Percentiles rank a stretch among this genome's conserved stretches.
Evolutionary conservation across 768 basidiomycete species (phyloP).

Genomic region (Termitomyces heimii): DNA sequence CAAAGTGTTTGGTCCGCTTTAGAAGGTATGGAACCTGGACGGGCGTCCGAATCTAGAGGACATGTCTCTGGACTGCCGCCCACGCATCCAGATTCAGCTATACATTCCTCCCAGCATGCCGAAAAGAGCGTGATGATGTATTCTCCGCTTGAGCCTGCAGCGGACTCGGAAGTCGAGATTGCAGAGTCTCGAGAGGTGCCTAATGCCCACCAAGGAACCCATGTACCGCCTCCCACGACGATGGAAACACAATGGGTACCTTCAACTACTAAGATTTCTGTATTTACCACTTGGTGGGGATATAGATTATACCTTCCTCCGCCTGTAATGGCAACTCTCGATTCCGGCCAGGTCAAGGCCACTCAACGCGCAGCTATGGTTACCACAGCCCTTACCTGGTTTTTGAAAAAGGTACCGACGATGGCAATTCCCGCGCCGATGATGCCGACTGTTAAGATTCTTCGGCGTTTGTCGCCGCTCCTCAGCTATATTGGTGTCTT

Average conservation of each 20-base stretch:
- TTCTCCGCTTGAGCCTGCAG: slow-evolving; percentile 58
- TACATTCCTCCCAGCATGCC: slow-evolving; percentile 26
- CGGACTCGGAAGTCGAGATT: slow-evolving; percentile 59
- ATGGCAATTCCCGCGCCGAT: slow-evolving; percentile 56
- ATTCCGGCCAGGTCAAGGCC: slow-evolving; percentile 57
- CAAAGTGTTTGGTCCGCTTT: slow-evolving; percentile 58
- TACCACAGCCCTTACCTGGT: slow-evolving; percentile 68
- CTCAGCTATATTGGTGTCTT: slow-evolving; percentile 71
- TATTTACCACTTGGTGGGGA: slow-evolving; percentile 79
- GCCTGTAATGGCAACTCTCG: slow-evolving; percentile 60
- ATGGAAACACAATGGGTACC: slow-evolving; percentile 56
- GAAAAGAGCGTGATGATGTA: slow-evolving; percentile 73
- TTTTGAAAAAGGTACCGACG: slow-evolving; percentile 59
- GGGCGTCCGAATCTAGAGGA: slow-evolving; percentile 11
- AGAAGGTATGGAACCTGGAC: slow-evolving; percentile 35
- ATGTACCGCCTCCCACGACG: slow-evolving; percentile 11
- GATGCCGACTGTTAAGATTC: slow-evolving; percentile 46
- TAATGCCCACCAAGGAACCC: slow-evolving; percentile 30
- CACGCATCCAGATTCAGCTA: slow-evolving; percentile 10
- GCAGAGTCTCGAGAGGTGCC: slow-evolving; percentile 49
- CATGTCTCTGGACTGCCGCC: slow-evolving; percentile 2
- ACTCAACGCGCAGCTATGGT: slow-evolving; percentile 72
- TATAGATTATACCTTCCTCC: slow-evolving; percentile 76
- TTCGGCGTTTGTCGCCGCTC: slow-evolving; percentile 60
- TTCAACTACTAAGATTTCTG: slow-evolving; percentile 64